These are phyloP conservation scores for Borovskyia barvae DNA, from an alignment of 208 protist species.

Conservation along the genomic window DNA sequence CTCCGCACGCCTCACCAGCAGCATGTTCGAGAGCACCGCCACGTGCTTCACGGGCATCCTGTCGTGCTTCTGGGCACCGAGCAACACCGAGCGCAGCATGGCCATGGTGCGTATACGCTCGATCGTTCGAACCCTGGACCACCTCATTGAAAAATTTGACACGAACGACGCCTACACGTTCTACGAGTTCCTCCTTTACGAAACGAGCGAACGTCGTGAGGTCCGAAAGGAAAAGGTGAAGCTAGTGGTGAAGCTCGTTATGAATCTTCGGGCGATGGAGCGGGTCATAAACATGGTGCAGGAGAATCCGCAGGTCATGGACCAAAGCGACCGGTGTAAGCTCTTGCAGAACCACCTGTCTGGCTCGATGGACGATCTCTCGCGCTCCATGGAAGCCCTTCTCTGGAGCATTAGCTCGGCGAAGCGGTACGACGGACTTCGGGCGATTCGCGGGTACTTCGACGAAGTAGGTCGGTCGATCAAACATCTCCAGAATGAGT, in stretches of 20 bases:
- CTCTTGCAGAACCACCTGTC: slow-evolving; percentile 58
- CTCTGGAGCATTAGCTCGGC: slow-evolving; percentile 43
- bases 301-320: slow-evolving; percentile 60
- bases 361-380: slow-evolving; percentile 54
- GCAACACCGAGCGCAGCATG: slow-evolving; percentile 73
- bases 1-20: slow-evolving; percentile 25
- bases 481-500: slow-evolving; percentile 67
- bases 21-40: slow-evolving; percentile 40
- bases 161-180: slow-evolving; percentile 45
- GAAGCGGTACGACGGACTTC: slow-evolving; percentile 47
- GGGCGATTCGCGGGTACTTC: slow-evolving; percentile 38
- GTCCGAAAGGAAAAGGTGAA: slow-evolving; percentile 59
- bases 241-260: slow-evolving; percentile 56
- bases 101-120: slow-evolving; percentile 70
- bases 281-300: slow-evolving; percentile 76
- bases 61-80: slow-evolving; percentile 65
- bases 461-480: slow-evolving; percentile 41
- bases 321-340: slow-evolving; percentile 46
- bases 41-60: slow-evolving; percentile 62
- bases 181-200: slow-evolving; percentile 76
- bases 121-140: slow-evolving; percentile 49
- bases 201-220: slow-evolving; percentile 53
- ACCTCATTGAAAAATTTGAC: slow-evolving; percentile 53
- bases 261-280: slow-evolving; percentile 70
- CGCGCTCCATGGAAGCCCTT: slow-evolving; percentile 46